Evolutionary conservation across 2,329 filamentous ascomycete genomes (phyloP).

Genomic region (Trichoderma hamatum): DNA sequence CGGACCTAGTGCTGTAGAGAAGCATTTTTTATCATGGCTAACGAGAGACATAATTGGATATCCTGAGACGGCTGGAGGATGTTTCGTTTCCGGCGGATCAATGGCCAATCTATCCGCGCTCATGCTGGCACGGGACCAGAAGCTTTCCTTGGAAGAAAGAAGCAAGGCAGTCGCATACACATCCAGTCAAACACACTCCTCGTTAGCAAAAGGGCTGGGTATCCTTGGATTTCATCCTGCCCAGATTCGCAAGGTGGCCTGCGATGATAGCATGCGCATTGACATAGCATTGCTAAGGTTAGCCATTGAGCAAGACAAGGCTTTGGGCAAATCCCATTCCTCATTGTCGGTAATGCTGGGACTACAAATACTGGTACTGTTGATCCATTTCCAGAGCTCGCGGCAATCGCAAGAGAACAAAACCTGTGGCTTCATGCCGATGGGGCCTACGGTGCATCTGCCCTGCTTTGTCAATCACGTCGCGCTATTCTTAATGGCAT

Average conservation of each 20-base stretch:
- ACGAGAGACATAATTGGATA: slow-evolving; percentile 27
- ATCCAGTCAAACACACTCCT: slow-evolving; percentile 31
- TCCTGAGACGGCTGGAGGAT: slow-evolving; percentile 29
- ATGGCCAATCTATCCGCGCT: slow-evolving; percentile 36
- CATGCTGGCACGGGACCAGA: slow-evolving; percentile 30
- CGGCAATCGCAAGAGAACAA: slow-evolving; percentile 22
- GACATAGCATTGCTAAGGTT: neutral
- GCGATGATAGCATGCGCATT: slow-evolving; percentile 26
- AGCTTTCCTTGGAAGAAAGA: slow-evolving; percentile 23
- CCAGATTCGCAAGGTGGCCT: slow-evolving; percentile 23
- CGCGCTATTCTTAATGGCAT: slow-evolving; percentile 26
- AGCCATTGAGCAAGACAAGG: slow-evolving; percentile 24
- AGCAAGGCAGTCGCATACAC: slow-evolving; percentile 26
- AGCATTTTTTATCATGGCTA: slow-evolving; percentile 33
- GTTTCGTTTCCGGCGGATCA: slow-evolving; percentile 34
- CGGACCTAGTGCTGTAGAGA: slow-evolving; percentile 32
- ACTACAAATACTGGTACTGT: slow-evolving; percentile 30
- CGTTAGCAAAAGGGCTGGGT: slow-evolving; percentile 28
- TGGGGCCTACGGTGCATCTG: slow-evolving; percentile 35
- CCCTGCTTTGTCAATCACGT: slow-evolving; percentile 28
- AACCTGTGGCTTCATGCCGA: slow-evolving; percentile 34
- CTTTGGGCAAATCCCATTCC: slow-evolving; percentile 26
- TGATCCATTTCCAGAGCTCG: slow-evolving; percentile 26
- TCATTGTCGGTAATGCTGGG: slow-evolving; percentile 28
- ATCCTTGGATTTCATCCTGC: slow-evolving; percentile 27